phyloP scores from a whole-genome alignment of 2,329 filamentous ascomycete genomes.

The Trichoderma breve region DNA sequence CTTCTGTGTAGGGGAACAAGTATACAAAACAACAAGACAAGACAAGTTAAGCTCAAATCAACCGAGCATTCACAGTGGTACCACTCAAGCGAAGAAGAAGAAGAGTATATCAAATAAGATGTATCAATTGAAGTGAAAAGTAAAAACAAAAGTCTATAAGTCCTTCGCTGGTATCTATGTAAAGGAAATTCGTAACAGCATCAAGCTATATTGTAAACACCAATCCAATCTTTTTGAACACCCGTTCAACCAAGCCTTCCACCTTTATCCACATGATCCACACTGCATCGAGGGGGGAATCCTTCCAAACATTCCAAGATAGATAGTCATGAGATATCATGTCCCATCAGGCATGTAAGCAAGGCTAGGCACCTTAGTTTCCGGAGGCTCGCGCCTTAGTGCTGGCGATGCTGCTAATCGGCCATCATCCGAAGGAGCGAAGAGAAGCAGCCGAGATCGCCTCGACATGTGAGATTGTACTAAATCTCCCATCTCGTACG shows the following conservation, averaged over 20 bases:
- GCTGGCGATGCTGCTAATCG: background rate
- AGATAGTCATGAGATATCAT: background rate
- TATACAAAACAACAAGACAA: too few relatives aligned
- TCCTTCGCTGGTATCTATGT: slow-evolving; percentile 11
- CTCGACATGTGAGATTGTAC: background rate
- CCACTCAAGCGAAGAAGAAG: background rate
- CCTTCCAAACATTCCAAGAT: background rate
- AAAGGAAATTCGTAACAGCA: slow-evolving; percentile 17
- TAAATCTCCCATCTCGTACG: background rate
- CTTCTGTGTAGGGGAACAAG: background rate
- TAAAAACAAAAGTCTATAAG: slow-evolving; percentile 4
- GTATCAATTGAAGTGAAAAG: background rate
- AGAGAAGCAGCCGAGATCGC: background rate
- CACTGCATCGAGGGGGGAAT: background rate
- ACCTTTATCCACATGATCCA: background rate
- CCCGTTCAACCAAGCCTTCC: background rate
- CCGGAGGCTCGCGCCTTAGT: background rate
- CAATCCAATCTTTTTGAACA: background rate
- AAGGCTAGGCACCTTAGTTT: background rate
- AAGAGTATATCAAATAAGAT: background rate
- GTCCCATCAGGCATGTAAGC: background rate
- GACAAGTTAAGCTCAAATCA: background rate
- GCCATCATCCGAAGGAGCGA: background rate
- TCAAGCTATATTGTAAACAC: background rate
- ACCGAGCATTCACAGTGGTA: background rate